Conservation (phyloP, 257 asterid genomes). For the Linderniella brevidens region DNA sequence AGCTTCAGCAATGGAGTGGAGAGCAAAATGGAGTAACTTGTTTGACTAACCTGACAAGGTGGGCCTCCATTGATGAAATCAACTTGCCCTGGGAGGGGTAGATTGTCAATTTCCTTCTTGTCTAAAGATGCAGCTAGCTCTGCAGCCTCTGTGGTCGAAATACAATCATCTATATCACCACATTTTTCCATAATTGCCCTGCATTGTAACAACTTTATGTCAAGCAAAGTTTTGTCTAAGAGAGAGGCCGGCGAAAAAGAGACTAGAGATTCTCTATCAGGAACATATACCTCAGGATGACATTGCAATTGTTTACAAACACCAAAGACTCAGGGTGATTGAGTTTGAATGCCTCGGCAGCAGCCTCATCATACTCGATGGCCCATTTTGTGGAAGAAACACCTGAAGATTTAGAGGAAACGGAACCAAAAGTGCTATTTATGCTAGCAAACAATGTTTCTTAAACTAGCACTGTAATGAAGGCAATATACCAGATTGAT, state of each 20-base stretch:
- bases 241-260: neutral
- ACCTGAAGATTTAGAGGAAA: slow-evolving; percentile 28
- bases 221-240: slow-evolving; percentile 3
- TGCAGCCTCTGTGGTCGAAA: slow-evolving; percentile 82
- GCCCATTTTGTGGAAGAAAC: slow-evolving; percentile 77
- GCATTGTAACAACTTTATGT: slow-evolving; percentile 18
- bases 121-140: slow-evolving; percentile 46
- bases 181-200: slow-evolving; percentile 88
- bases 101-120: slow-evolving; percentile 41
- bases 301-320: slow-evolving; percentile 76
- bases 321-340: slow-evolving; percentile 72
- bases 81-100: slow-evolving; percentile 88
- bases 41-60: slow-evolving; percentile 75
- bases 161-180: slow-evolving; percentile 79
- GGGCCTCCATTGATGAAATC: slow-evolving; percentile 98
- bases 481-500: slow-evolving; percentile 41
- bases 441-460: slow-evolving; percentile 7
- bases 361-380: slow-evolving; percentile 84
- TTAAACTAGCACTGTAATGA: slow-evolving; percentile 10
- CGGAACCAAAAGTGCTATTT: slow-evolving; percentile 6
- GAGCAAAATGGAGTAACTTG: slow-evolving; percentile 4
- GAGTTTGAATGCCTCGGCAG: slow-evolving; percentile 85
- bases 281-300: slow-evolving; percentile 51
- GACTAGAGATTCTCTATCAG: neutral
- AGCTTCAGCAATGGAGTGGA: slow-evolving; percentile 10